Evolutionary conservation across 2,329 filamentous ascomycete species (phyloP).

Genomic region (Talaromyces sp.): DNA sequence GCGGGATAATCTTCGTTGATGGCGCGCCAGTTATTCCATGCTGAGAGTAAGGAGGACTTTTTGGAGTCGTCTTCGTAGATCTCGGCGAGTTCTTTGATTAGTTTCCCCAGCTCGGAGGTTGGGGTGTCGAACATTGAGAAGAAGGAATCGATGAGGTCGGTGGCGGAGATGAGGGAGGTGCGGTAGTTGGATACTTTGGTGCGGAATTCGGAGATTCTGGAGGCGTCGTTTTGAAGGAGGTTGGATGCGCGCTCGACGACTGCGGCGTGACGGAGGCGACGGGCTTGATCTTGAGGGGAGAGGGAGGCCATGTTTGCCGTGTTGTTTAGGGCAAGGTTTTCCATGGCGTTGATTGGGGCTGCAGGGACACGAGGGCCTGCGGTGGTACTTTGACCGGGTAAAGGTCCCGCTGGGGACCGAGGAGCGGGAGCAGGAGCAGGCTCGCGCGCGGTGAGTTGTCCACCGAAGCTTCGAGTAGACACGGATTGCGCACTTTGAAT

Average conservation of each 20-base stretch:
- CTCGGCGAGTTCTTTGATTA: constrained; percentile 88
- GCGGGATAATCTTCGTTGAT: constrained; percentile 96
- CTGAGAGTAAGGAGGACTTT: constrained; percentile 69
- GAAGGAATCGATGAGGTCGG: constrained; percentile 80
- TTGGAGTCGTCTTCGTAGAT: constrained; percentile 83
- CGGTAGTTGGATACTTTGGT: constrained; percentile 75
- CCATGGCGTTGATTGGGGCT: constrained; percentile 44
- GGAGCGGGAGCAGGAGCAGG: constrained; percentile 39
- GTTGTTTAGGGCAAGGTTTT: constrained; percentile 51
- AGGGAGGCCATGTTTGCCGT: constrained; percentile 42
- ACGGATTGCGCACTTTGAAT: constrained; percentile 84
- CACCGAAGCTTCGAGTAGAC: constrained; percentile 77
- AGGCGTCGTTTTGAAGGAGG: constrained; percentile 72
- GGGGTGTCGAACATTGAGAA: constrained; percentile 83
- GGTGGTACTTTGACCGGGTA: constrained; percentile 29
- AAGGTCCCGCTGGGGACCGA: constrained; percentile 44
- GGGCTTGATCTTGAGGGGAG: constrained; percentile 76
- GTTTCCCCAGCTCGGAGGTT: constrained; percentile 76
- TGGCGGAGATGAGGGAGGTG: constrained; percentile 65
- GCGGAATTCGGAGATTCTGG: constrained; percentile 76
- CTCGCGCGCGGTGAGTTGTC: constrained; percentile 66
- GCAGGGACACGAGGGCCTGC: constrained; percentile 27
- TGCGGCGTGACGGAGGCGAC: constrained; percentile 73
- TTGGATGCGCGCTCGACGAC: constrained; percentile 83
- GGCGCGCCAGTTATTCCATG: constrained; percentile 93